Evolutionary conservation across 2,329 filamentous ascomycete species (phyloP).

Genomic region (Penicillium sp.): DNA sequence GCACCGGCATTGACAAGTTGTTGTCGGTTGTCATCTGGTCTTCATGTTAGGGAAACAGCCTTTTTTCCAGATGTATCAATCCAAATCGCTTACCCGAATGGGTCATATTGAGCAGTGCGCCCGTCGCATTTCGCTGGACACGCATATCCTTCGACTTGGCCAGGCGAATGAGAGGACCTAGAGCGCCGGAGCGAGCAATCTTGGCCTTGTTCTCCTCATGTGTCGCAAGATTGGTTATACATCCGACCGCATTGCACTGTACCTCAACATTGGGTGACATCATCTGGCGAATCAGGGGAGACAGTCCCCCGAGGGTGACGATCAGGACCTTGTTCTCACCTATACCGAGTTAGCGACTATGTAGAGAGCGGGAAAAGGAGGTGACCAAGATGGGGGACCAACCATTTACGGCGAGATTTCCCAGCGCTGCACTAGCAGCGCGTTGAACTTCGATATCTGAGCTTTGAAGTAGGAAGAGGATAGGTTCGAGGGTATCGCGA

Average conservation of each 20-base stretch:
- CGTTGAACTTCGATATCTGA: constrained; percentile 95
- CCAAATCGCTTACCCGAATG: constrained; percentile 71
- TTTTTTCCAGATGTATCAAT: neutral
- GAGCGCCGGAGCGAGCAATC: constrained; percentile 89
- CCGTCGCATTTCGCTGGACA: constrained; percentile 95
- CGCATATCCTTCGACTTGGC: constrained; percentile 99
- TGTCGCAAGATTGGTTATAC: constrained; percentile 96
- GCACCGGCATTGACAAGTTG: constrained; percentile 95
- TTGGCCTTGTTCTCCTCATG: constrained; percentile 99
- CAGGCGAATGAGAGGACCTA: constrained; percentile 83
- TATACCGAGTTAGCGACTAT: constrained; percentile 50
- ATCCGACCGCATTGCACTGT: constrained; percentile 97
- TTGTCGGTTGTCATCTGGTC: constrained; percentile 87
- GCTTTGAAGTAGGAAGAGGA: constrained; percentile 90
- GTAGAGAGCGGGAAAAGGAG: constrained; percentile 9
- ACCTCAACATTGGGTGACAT: constrained; percentile 97
- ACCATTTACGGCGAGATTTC: constrained; percentile 97
- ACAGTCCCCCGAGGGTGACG: constrained; percentile 84
- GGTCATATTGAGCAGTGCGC: constrained; percentile 96
- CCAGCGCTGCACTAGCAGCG: constrained; percentile 90
- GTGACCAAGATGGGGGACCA: constrained; percentile 9
- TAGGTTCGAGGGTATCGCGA: constrained; percentile 89
- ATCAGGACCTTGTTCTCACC: constrained; percentile 98
- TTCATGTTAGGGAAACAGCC: constrained; percentile 18
- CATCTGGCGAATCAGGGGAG: constrained; percentile 95